Conservation (phyloP, 2,329 filamentous ascomycete genomes). For the Massarina eburnea region DNA sequence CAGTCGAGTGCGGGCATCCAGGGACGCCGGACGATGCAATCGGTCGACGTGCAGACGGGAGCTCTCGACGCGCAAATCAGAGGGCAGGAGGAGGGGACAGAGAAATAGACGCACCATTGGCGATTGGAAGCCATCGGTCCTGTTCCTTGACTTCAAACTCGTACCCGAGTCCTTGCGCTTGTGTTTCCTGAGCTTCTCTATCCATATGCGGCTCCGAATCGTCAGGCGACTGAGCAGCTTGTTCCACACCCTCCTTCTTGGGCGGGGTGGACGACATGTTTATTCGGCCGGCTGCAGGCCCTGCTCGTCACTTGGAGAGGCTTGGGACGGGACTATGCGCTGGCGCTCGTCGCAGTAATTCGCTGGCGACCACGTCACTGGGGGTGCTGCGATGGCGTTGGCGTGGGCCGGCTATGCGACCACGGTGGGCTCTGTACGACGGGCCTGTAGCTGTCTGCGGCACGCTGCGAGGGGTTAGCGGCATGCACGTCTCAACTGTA, state of each 20-base stretch:
- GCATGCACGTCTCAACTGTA: no score
- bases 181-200: constrained; percentile 74
- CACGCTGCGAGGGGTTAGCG: constrained; percentile 29
- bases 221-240: constrained; percentile 89
- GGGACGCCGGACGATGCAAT: constrained; percentile 52
- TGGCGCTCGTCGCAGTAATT: constrained; percentile 39
- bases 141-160: constrained; percentile 99
- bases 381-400: constrained; percentile 20
- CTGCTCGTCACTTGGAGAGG: constrained; percentile 19
- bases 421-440: constrained; percentile 30
- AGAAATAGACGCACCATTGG: constrained; percentile 84
- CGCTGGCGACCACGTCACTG: constrained; percentile 46
- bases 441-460: constrained; percentile 14
- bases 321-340: constrained; percentile 51
- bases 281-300: constrained; percentile 59
- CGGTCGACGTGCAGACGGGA: constrained; percentile 41
- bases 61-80: constrained; percentile 42
- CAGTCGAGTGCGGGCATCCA: constrained; percentile 48
- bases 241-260: constrained; percentile 87
- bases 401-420: constrained; percentile 38
- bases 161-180: constrained; percentile 73
- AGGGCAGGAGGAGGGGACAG: constrained; percentile 30
- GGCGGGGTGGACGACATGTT: constrained; percentile 91
- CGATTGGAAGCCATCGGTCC: constrained; percentile 98
- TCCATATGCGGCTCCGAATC: constrained; percentile 92